These are phyloP conservation scores for Cystobasidium ongulense DNA, from an alignment of 768 basidiomycete genomes.

Conservation along the genomic window DNA sequence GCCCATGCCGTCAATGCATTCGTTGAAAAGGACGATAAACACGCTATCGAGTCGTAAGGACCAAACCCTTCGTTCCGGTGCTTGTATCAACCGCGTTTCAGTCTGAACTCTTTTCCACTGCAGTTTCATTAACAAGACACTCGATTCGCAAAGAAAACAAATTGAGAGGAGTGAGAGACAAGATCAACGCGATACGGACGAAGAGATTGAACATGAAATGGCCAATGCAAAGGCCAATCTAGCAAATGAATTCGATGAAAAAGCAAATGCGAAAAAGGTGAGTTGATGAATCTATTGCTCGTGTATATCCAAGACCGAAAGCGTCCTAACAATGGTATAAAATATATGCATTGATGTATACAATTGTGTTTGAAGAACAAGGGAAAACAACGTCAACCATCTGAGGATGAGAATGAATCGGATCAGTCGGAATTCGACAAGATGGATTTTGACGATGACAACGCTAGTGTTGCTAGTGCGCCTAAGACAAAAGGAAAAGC, in stretches of 20 bases:
- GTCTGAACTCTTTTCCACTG: neutral
- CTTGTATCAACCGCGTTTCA: neutral
- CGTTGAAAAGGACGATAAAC: slow-evolving; percentile 93
- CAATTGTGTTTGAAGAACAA: slow-evolving; percentile 16
- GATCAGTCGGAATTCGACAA: slow-evolving; percentile 34
- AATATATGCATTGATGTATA: too few relatives aligned
- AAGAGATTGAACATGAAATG: slow-evolving; percentile 44
- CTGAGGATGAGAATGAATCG: neutral
- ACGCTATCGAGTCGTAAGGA: slow-evolving; percentile 58
- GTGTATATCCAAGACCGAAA: neutral
- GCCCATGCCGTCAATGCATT: slow-evolving; percentile 87
- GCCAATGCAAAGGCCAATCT: slow-evolving; percentile 42
- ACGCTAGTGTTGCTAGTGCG: slow-evolving; percentile 4
- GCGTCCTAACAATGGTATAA: too few relatives aligned
- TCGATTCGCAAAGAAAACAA: slow-evolving; percentile 42
- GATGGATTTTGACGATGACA: slow-evolving; percentile 17
- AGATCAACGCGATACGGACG: slow-evolving; percentile 46
- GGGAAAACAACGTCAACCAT: slow-evolving; percentile 5
- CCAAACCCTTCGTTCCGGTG: too few relatives aligned
- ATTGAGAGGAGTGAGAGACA: slow-evolving; percentile 38
- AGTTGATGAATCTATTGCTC: slow-evolving; percentile 3
- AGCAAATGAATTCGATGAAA: slow-evolving; percentile 35
- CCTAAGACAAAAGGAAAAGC: slow-evolving; percentile 22
- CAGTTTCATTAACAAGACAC: slow-evolving; percentile 47
- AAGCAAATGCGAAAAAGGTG: slow-evolving; percentile 20